Conservation (phyloP, 2,329 filamentous ascomycete genomes). For the Cytospora piceicola region DNA sequence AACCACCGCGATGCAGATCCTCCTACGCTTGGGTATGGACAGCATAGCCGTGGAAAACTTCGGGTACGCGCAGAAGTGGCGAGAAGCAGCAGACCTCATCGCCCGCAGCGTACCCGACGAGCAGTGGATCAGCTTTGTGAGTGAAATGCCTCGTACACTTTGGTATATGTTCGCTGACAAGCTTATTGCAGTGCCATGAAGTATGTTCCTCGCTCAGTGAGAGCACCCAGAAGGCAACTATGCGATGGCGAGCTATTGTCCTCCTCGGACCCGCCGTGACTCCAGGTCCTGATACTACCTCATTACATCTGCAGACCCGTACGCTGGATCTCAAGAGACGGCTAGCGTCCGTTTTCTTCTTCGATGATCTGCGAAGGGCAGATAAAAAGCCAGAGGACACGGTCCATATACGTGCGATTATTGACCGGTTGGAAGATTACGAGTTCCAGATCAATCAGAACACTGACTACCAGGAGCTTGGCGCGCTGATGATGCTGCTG, state of each 20-base stretch:
- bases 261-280: conserved; percentile 58
- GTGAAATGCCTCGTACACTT: conserved; percentile 21
- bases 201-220: conserved; percentile 52
- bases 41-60: conserved; percentile 50
- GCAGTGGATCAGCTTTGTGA: conserved; percentile 44
- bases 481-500: conserved; percentile 68
- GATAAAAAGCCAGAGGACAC: conserved; percentile 46
- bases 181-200: conserved; percentile 49
- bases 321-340: conserved; percentile 66
- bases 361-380: conserved; percentile 52
- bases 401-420: conserved; percentile 49
- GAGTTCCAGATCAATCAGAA: conserved; percentile 57
- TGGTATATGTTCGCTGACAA: conserved; percentile 40
- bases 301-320: conserved; percentile 30
- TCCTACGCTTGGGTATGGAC: conserved; percentile 62
- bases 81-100: conserved; percentile 50
- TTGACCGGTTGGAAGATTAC: conserved; percentile 49
- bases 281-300: not conserved
- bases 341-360: conserved; percentile 67
- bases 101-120: conserved; percentile 45
- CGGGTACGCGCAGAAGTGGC: conserved; percentile 46
- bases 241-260: conserved; percentile 62
- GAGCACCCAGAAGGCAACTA: conserved; percentile 50
- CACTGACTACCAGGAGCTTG: conserved; percentile 72
- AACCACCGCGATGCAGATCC: conserved; percentile 48